Conservation (phyloP, 2,329 filamentous ascomycete genomes). For the Fusarium pseudonygamai region DNA sequence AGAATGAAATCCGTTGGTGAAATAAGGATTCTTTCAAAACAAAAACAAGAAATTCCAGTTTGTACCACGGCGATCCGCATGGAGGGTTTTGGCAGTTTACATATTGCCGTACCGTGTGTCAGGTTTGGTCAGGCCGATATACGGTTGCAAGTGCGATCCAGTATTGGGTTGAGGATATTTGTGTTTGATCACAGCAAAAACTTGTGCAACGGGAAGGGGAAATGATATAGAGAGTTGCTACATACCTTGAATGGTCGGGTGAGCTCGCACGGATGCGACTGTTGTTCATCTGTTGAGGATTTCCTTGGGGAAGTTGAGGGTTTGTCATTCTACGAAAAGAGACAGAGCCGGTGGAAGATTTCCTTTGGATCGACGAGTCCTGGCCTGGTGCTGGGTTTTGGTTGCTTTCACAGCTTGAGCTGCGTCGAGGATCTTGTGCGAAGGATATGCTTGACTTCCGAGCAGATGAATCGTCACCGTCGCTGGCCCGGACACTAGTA, state of each 20-base stretch:
- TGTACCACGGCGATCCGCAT: not conserved
- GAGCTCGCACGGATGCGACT: slow-evolving; percentile 57
- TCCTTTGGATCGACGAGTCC: slow-evolving; percentile 46
- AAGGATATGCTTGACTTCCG: slow-evolving; percentile 49
- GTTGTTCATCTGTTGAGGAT: slow-evolving; percentile 56
- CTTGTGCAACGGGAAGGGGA: not conserved
- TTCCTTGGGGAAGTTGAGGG: slow-evolving; percentile 59
- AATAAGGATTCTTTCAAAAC: not conserved
- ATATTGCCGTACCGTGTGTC: not conserved
- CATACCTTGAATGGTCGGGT: slow-evolving; percentile 60
- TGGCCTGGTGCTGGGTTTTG: slow-evolving; percentile 37
- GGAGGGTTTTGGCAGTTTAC: not conserved
- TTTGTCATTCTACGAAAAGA: slow-evolving; percentile 57
- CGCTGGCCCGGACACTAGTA: slow-evolving; percentile 39
- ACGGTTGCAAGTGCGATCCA: not conserved
- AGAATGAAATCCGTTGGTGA: not conserved
- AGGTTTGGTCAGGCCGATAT: not conserved
- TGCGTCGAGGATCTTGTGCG: slow-evolving; percentile 47
- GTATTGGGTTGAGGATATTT: not conserved
- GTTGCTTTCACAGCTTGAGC: slow-evolving; percentile 39
- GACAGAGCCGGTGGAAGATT: slow-evolving; percentile 59
- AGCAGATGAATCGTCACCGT: slow-evolving; percentile 46
- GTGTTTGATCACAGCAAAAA: not conserved
- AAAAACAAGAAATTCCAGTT: not conserved
- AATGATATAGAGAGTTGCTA: not conserved